phyloP scores from a whole-genome alignment of 192 early-diverging fungal genomes.

The Linnemannia schmuckeri region DNA sequence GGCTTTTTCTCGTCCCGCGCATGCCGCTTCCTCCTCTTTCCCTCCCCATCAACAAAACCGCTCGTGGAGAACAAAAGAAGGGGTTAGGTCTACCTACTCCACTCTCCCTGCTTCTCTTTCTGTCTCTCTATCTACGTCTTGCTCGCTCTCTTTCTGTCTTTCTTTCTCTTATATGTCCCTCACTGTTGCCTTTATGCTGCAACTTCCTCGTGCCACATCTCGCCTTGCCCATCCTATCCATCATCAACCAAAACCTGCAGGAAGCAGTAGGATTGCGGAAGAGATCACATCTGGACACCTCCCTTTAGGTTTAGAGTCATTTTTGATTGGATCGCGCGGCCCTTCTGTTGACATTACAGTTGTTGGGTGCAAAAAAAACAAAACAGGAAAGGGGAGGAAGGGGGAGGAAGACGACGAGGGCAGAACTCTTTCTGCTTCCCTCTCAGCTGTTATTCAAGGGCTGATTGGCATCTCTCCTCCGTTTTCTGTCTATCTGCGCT shows the following conservation, averaged over 20 bases:
- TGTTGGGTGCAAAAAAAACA: conserved; percentile 2
- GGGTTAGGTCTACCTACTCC: not conserved
- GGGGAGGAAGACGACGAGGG: not conserved
- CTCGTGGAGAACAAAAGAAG: conserved; percentile 4
- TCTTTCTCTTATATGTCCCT: not conserved
- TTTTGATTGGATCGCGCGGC: conserved; percentile 6
- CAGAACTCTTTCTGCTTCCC: not conserved
- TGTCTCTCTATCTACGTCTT: not conserved
- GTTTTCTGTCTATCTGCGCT: conserved; percentile 11
- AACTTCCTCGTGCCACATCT: not conserved
- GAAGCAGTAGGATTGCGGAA: conserved; percentile 5
- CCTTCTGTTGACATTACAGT: conserved; percentile 8
- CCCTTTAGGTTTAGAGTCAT: conserved; percentile 2
- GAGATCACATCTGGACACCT: conserved; percentile 4
- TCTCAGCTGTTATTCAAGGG: not conserved
- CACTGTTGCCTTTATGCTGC: not conserved
- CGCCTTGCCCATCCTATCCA: conserved; percentile 2
- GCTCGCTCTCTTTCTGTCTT: not conserved
- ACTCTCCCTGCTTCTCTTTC: not conserved
- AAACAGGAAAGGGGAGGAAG: not conserved
- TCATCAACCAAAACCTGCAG: not conserved
- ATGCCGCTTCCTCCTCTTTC: not conserved
- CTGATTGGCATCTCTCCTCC: not conserved
- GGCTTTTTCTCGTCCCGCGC: not conserved
- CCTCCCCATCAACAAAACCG: not conserved